Conservation (phyloP, 2,329 filamentous ascomycete genomes). For the Penicillium concentricum region DNA sequence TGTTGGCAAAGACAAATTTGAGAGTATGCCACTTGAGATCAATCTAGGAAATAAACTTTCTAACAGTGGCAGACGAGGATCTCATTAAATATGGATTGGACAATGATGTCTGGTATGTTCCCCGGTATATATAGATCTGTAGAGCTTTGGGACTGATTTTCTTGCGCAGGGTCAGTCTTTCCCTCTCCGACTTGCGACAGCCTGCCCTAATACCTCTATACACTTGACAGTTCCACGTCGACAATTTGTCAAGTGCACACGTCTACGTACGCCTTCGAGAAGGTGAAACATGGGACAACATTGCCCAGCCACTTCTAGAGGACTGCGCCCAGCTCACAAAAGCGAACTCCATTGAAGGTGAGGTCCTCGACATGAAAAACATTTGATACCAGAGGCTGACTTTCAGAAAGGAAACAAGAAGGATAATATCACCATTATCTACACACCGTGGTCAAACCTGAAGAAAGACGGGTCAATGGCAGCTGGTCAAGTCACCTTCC, state of each 20-base stretch:
- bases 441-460: conserved; percentile 96
- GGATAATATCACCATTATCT: conserved; percentile 94
- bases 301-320: conserved; percentile 70
- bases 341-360: conserved; percentile 96
- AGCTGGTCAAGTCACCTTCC: conserved; percentile 90
- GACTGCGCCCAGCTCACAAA: conserved; percentile 98
- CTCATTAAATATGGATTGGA: conserved; percentile 89
- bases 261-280: conserved; percentile 86
- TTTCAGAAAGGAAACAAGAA: conserved; percentile 80
- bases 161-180: conserved; percentile 32
- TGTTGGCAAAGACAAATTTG: conserved; percentile 97
- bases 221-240: conserved; percentile 78
- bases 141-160: conserved; percentile 6
- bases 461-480: conserved; percentile 96
- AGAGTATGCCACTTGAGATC: conserved; percentile 64
- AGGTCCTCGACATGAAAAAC: conserved; percentile 17
- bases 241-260: conserved; percentile 95
- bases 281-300: conserved; percentile 77
- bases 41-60: not conserved
- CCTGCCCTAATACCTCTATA: conserved; percentile 10
- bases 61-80: conserved; percentile 71
- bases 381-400: conserved; percentile 15
- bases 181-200: not conserved
- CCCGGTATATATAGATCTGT: not conserved
- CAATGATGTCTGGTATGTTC: conserved; percentile 80